These are phyloP conservation scores for Solanum medicagineum DNA, from an alignment of 257 asterid species.

Conservation along the genomic window DNA sequence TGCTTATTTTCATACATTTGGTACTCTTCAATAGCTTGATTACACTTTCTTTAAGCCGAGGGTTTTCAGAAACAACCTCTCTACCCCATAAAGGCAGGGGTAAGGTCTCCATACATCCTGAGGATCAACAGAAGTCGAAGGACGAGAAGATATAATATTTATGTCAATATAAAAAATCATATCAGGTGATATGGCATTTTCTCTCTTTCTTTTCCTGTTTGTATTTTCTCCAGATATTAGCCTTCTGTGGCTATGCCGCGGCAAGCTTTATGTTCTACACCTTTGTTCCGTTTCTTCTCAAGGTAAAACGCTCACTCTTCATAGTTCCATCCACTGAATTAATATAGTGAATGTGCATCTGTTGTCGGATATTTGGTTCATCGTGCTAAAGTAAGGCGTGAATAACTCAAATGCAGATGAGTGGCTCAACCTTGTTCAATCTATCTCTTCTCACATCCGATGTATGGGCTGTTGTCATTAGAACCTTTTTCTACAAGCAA, in stretches of 20 bases:
- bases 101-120: no score
- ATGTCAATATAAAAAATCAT: background rate
- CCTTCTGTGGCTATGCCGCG: constrained; percentile 29
- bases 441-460: constrained; percentile 75
- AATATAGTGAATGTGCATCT: background rate
- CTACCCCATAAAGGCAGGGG: no score
- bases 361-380: background rate
- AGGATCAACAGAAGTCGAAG: background rate
- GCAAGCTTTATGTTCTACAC: constrained; percentile 50
- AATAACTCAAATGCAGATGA: constrained; percentile 23
- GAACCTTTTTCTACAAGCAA: constrained; percentile 63
- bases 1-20: background rate
- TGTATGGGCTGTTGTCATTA: constrained; percentile 69
- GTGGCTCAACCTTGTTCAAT: constrained; percentile 70
- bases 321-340: background rate
- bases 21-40: background rate
- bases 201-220: background rate
- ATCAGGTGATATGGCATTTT: background rate
- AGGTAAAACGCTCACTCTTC: constrained; percentile 13
- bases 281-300: constrained; percentile 28
- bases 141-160: background rate
- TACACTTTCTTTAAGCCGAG: no score
- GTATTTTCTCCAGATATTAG: constrained; percentile 22
- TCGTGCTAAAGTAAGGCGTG: background rate
- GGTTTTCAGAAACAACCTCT: no score